Conservation (phyloP, 805 yeast species). For the Sugiyamaella chiloensis region DNA sequence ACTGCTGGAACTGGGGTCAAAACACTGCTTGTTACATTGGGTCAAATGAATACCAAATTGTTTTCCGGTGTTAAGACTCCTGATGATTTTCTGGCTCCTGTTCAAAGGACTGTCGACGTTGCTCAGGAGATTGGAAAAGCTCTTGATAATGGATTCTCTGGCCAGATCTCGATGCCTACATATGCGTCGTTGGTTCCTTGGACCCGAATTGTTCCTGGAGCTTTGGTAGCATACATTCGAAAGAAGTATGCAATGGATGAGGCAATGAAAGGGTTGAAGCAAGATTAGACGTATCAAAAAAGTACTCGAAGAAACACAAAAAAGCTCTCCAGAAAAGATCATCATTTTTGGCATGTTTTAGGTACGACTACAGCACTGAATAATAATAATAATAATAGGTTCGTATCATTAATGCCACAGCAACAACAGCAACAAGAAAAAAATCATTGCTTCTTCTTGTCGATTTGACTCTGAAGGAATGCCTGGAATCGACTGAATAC, state of each 20-base stretch:
- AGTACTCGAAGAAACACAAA: neutral
- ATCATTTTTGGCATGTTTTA: too few relatives aligned
- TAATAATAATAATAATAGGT: too few relatives aligned
- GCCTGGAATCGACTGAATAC: constrained; percentile 22
- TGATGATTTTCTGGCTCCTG: constrained; percentile 73
- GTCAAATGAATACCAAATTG: constrained; percentile 75
- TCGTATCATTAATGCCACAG: too few relatives aligned
- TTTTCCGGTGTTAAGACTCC: constrained; percentile 76
- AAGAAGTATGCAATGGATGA: constrained; percentile 19
- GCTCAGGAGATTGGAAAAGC: constrained; percentile 58
- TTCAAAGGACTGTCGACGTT: constrained; percentile 63
- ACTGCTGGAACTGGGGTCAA: constrained; percentile 47
- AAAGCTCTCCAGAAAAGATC: neutral
- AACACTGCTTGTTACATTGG: constrained; percentile 79
- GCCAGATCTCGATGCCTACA: constrained; percentile 20
- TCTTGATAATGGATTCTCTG: constrained; percentile 48
- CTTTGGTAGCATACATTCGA: constrained; percentile 16
- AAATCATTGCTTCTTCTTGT: too few relatives aligned
- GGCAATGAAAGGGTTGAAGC: constrained; percentile 20
- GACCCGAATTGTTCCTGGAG: constrained; percentile 16
- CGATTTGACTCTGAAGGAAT: constrained; percentile 3
- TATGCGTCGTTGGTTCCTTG: constrained; percentile 18
- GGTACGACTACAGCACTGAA: too few relatives aligned
- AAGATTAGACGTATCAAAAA: constrained; percentile 2
- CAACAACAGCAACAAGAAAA: too few relatives aligned